A percentile compares a stretch with the other conserved stretches of the same genome.
Conservation (phyloP, 2,329 filamentous ascomycete genomes). For the Monosporascus sp. region DNA sequence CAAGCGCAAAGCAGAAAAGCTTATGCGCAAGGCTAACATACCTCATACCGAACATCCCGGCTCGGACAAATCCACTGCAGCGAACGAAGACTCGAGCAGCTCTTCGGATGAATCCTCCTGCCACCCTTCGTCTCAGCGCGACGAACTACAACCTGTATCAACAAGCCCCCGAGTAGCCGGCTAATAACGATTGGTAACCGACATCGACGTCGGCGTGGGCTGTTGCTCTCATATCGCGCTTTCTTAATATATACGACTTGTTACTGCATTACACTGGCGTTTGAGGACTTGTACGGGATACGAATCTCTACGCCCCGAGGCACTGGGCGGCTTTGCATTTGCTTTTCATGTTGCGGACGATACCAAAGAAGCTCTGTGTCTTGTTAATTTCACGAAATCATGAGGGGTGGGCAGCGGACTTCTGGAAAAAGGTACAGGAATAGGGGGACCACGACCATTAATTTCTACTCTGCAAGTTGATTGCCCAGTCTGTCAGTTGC, state of each 20-base stretch:
- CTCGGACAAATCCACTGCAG: conserved; percentile 26
- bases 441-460: background rate
- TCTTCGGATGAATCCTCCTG: conserved; percentile 25
- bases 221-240: background rate
- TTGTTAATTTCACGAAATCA: background rate
- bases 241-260: background rate
- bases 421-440: background rate
- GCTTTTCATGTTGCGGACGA: background rate
- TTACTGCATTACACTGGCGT: background rate
- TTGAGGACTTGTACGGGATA: background rate
- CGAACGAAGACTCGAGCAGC: conserved; percentile 35
- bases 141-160: background rate
- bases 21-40: conserved; percentile 47
- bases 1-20: conserved; percentile 35
- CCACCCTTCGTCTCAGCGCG: background rate
- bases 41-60: conserved; percentile 18
- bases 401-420: background rate
- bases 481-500: no score
- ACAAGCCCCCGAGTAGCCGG: conserved; percentile 1
- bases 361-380: background rate
- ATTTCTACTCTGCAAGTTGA: no score
- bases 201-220: background rate
- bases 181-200: background rate
- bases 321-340: background rate
- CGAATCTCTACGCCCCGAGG: background rate